These are phyloP conservation scores for Chaetomium strumarium DNA, from an alignment of 2,329 filamentous ascomycete genomes.

Conservation along the genomic window DNA sequence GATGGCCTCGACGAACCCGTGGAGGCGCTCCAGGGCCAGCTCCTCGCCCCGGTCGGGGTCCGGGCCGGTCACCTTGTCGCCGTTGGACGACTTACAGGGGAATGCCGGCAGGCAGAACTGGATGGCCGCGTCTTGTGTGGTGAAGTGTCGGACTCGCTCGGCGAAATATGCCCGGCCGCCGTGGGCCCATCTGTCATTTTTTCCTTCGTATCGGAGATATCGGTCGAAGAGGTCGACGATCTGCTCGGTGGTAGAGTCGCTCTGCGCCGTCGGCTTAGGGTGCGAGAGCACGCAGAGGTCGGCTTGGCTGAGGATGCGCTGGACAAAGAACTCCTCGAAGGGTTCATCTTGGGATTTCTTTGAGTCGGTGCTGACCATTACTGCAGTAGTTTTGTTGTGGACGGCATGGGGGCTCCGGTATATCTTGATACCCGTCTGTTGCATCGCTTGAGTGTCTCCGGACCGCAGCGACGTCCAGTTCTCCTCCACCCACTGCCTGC, in stretches of 20 bases:
- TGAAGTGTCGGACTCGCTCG: constrained; percentile 16
- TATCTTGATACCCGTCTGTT: constrained; percentile 4
- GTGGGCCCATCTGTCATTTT: constrained; percentile 12
- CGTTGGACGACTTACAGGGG: constrained; percentile 20
- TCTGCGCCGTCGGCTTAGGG: neutral
- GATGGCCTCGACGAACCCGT: constrained; percentile 15
- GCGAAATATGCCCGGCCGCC: constrained; percentile 14
- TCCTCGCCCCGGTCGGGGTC: constrained; percentile 19
- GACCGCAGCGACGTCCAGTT: constrained; percentile 9
- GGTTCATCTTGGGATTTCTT: neutral
- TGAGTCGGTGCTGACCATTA: neutral
- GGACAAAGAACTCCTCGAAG: constrained; percentile 16
- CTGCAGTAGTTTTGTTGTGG: neutral
- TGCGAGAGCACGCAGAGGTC: constrained; percentile 7
- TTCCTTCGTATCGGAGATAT: constrained; percentile 17
- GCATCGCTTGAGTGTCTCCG: neutral
- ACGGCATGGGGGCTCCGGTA: neutral
- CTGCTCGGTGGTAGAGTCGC: neutral
- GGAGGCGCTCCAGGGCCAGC: constrained; percentile 16
- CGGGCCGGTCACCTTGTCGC: constrained; percentile 16
- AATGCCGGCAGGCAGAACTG: constrained; percentile 18
- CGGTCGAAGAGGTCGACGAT: constrained; percentile 18
- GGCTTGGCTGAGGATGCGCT: constrained; percentile 14
- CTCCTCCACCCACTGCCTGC: constrained; percentile 8
- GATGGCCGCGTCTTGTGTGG: constrained; percentile 1